phyloP scores from a whole-genome alignment of 2,329 filamentous ascomycete genomes.

The Fonsecaea nubica region DNA sequence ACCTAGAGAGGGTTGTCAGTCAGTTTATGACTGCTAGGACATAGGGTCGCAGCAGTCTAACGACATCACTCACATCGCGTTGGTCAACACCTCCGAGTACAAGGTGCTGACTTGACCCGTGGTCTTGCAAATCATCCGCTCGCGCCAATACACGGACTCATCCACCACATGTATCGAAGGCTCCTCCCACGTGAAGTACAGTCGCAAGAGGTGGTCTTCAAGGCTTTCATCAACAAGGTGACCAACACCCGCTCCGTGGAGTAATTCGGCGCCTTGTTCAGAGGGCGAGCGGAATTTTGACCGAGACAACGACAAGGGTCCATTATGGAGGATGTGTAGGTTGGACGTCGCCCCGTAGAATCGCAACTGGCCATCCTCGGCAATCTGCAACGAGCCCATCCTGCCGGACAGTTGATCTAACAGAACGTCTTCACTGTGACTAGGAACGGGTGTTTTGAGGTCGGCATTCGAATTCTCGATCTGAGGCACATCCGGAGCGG shows the following conservation, averaged over 20 bases:
- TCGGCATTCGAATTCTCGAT: constrained; percentile 3
- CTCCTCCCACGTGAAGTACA: constrained; percentile 40
- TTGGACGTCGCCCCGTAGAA: constrained; percentile 39
- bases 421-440: constrained; percentile 13
- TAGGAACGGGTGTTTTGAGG: constrained; percentile 1
- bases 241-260: constrained; percentile 31
- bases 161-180: constrained; percentile 38
- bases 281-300: constrained; percentile 31
- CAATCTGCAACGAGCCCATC: constrained; percentile 37
- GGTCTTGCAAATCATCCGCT: constrained; percentile 21
- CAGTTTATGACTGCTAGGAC: background rate
- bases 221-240: constrained; percentile 31
- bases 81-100: constrained; percentile 32
- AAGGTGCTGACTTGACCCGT: constrained; percentile 20
- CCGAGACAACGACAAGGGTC: constrained; percentile 29
- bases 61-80: constrained; percentile 29
- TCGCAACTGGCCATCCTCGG: constrained; percentile 37
- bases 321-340: constrained; percentile 37
- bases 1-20: constrained; percentile 16
- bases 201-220: constrained; percentile 36
- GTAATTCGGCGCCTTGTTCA: constrained; percentile 24
- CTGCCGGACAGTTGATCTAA: constrained; percentile 31
- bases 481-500: constrained; percentile 12
- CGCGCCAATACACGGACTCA: constrained; percentile 31
- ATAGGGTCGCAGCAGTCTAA: background rate